A percentile compares a stretch with the other conserved stretches of the same genome.
Conservation (phyloP, 2,329 filamentous ascomycete genomes). For the Cladobotryum protrusum region DNA sequence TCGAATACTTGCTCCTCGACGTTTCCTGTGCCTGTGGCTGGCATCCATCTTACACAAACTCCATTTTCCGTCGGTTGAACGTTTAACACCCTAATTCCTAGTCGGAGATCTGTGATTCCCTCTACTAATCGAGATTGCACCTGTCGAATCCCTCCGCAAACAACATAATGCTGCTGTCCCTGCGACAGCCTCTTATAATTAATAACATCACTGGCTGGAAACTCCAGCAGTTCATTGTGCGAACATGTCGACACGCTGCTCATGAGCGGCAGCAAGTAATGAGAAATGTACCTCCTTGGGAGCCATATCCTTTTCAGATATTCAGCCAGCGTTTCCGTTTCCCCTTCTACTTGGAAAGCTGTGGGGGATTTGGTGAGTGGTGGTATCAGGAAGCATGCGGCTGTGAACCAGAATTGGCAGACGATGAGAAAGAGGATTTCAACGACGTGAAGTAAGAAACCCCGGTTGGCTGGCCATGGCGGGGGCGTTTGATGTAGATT, state of each 20-base stretch:
- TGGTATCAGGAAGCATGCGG: constrained; percentile 43
- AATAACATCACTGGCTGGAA: constrained; percentile 47
- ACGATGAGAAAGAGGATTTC: constrained; percentile 39
- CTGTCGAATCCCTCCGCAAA: constrained; percentile 41
- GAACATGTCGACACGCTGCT: constrained; percentile 50
- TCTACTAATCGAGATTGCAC: constrained; percentile 41
- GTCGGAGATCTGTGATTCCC: constrained; percentile 33
- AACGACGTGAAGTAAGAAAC: constrained; percentile 32
- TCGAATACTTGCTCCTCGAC: constrained; percentile 38
- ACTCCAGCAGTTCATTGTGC: constrained; percentile 42
- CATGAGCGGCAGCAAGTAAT: constrained; percentile 50
- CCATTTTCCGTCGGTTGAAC: constrained; percentile 22
- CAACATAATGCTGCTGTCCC: constrained; percentile 44
- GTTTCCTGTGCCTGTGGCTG: not conserved
- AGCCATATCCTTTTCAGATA: constrained; percentile 47
- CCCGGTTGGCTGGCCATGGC: constrained; percentile 31
- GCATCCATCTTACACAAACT: constrained; percentile 30
- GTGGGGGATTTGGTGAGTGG: constrained; percentile 20
- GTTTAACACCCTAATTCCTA: constrained; percentile 32
- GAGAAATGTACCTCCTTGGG: constrained; percentile 39
- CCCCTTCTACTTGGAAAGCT: not conserved
- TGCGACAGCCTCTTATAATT: constrained; percentile 44
- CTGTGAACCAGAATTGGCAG: constrained; percentile 48
- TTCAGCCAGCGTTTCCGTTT: constrained; percentile 39
- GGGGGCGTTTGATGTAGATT: constrained; percentile 43